phyloP scores from a whole-genome alignment of 176 grass and related monocot genomes.

The Puccinellia tenuiflora region DNA sequence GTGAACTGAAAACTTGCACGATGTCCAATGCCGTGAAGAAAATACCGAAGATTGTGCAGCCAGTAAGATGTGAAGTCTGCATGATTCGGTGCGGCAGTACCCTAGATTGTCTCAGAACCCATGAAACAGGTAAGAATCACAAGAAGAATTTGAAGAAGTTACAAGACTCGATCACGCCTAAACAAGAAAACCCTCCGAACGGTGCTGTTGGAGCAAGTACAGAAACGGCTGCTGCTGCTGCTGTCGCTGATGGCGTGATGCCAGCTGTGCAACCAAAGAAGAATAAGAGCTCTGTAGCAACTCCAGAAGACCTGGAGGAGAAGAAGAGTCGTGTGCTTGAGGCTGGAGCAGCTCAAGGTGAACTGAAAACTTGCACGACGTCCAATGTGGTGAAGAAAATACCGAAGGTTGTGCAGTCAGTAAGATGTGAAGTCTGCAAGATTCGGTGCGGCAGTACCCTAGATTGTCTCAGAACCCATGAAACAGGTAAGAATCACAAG shows the following conservation, averaged over 20 bases:
- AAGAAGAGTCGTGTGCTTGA: conserved; percentile 61
- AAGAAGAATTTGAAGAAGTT: conserved; percentile 43
- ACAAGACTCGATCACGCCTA: conserved; percentile 41
- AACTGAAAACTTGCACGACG: conserved; percentile 46
- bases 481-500: conserved; percentile 62
- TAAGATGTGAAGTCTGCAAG: conserved; percentile 40
- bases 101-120: too few species aligned
- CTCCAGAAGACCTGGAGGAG: conserved; percentile 45
- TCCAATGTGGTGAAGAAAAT: conserved; percentile 43
- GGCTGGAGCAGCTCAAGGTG: conserved; percentile 37
- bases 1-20: conserved; percentile 48
- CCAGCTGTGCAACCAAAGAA: conserved; percentile 25
- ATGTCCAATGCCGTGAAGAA: conserved; percentile 48
- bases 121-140: conserved; percentile 57
- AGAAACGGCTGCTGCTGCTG: neutral
- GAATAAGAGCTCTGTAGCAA: conserved; percentile 33
- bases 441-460: conserved; percentile 8
- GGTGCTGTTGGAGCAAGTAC: too few species aligned
- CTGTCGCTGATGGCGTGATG: neutral
- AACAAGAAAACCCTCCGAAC: neutral
- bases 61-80: too few species aligned
- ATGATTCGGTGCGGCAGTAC: too few species aligned
- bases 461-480: too few species aligned
- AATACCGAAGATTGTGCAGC: too few species aligned
- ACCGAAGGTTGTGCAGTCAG: too few species aligned